phyloP scores from a whole-genome alignment of 257 asterid species.

The Solanum stenotomum region DNA sequence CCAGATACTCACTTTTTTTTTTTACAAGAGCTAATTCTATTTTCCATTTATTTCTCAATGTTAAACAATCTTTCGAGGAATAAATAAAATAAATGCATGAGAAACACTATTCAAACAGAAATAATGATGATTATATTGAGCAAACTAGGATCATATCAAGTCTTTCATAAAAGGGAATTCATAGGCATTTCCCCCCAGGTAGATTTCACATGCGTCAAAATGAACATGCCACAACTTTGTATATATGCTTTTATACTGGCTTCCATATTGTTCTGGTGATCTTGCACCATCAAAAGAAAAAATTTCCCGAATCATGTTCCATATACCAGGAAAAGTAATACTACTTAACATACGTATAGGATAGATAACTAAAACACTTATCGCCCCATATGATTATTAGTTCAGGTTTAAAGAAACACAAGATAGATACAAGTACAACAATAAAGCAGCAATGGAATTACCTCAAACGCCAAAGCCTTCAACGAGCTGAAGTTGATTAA shows the following conservation, averaged over 20 bases:
- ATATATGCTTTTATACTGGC: neutral
- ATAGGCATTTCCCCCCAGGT: neutral
- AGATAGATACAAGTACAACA: neutral
- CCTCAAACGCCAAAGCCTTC: constrained; percentile 2
- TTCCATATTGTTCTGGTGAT: neutral
- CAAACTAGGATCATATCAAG: neutral
- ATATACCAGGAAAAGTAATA: neutral
- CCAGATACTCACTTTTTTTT: neutral
- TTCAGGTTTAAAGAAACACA: neutral
- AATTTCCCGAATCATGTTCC: neutral
- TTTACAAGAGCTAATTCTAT: neutral
- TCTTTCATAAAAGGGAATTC: neutral
- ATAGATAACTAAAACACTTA: neutral
- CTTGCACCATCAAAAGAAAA: neutral
- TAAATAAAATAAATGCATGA: neutral
- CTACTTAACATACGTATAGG: neutral
- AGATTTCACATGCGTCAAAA: neutral
- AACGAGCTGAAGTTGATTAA: constrained; percentile 24
- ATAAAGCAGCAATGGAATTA: neutral
- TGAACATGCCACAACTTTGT: neutral
- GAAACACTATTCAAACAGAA: neutral
- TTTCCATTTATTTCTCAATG: neutral
- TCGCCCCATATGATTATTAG: neutral
- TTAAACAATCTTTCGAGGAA: neutral
- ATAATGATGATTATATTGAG: neutral